Evolutionary conservation across 75 land plant species (phyloP).

Genomic region (Gnetum montanum): DNA sequence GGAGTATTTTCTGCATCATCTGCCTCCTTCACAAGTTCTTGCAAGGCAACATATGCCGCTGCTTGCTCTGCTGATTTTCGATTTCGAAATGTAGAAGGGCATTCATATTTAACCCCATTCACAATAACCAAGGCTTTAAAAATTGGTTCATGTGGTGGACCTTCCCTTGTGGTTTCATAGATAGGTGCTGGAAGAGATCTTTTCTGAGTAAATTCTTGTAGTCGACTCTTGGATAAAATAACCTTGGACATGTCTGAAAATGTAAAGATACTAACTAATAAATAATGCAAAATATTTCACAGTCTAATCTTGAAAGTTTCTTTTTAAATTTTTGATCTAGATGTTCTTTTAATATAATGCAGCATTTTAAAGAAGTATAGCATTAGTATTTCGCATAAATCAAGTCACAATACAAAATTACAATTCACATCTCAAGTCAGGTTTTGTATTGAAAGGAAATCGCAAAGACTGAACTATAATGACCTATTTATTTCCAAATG

Average conservation of each 20-base stretch:
- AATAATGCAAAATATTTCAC: too few species aligned
- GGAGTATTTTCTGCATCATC: constrained; percentile 24
- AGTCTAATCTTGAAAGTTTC: too few species aligned
- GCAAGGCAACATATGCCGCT: constrained; percentile 76
- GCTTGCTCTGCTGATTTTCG: constrained; percentile 88
- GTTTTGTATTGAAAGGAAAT: too few species aligned
- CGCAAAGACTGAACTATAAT: too few species aligned
- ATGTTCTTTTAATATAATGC: too few species aligned
- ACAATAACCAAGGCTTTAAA: constrained; percentile 63
- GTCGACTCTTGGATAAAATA: constrained; percentile 66
- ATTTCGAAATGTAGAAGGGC: constrained; percentile 44
- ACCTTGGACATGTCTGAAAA: constrained; percentile 43
- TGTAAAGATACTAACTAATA: too few species aligned
- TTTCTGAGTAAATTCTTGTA: constrained; percentile 77
- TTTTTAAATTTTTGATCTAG: too few species aligned
- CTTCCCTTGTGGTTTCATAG: constrained; percentile 66
- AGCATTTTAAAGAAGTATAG: too few species aligned
- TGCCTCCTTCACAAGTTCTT: constrained; percentile 32
- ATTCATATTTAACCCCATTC: constrained; percentile 51
- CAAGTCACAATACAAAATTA: too few species aligned
- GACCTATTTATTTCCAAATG: too few species aligned
- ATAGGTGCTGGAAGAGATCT: constrained; percentile 47
- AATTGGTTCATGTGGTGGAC: constrained; percentile 66
- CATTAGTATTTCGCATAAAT: too few species aligned
- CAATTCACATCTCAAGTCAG: too few species aligned